Base-by-base conservation (phyloP, 2,329 filamentous ascomycete genomes). In the Fusarium sp. region DNA sequence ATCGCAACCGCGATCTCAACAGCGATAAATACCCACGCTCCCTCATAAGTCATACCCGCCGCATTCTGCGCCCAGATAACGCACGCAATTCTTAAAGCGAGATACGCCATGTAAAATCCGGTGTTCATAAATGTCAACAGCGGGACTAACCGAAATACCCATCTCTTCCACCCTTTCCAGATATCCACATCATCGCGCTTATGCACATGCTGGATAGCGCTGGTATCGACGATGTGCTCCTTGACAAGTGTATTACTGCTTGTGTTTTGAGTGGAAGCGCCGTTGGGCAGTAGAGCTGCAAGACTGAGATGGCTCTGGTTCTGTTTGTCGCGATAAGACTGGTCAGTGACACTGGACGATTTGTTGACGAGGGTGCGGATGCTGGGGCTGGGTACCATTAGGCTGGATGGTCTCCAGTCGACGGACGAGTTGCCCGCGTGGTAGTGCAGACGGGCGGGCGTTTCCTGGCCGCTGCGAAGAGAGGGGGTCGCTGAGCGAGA, bases 1-100 rank as follows among this genome's bases (percentile, higher is more conserved):
- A 88, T 81, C 8, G 85, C 84, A 10, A 85, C 82, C n/a, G 80
- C 78, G 41, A 87, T 75, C 72, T 89, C 87, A 60, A 88, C 82
- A 25, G 79, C 84, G 57, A 89, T 85, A 69, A 89, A 89, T 9
- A 87, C 73, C 87, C 87, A 89, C 4, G 87, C 87, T 46, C 84
- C 82, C 7, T 81, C 79, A 65, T 84, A 89, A 4, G 78, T 79
- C 24, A 78, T 74, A 6, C 74, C 51, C 6, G 78, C 77, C 2
- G 76, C 76, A 2, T 81, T 78, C 69, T 89, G 86, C 1, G 87
- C 86, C 46, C 78, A 77, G n/a, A 86, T 75, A 56, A 88, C 83
- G 71, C 86, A 88, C 53, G 79, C 78, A 30, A 89, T 83, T 40
- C 87, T 85, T 56, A 85, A 77, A 24, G 71, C 80, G 10, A 88